Percentiles rank a stretch among this genome's conserved stretches.
phyloP scores from a whole-genome alignment of 2,329 filamentous ascomycete species.

The Rasamsonia emersonii region DNA sequence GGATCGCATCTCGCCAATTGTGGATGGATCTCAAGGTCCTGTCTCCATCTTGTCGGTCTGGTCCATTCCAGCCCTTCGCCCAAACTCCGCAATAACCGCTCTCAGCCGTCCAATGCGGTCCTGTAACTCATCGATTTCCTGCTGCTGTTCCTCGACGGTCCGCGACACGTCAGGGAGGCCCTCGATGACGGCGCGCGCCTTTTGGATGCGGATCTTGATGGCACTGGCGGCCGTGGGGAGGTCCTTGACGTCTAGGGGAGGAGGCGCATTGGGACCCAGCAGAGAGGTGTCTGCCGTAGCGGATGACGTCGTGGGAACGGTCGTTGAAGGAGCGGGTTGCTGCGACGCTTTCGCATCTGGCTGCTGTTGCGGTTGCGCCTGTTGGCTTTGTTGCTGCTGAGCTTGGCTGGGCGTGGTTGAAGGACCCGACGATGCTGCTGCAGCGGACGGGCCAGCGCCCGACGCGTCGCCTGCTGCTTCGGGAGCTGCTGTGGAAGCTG shows the following conservation, averaged over 20 bases:
- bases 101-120: conserved; percentile 30
- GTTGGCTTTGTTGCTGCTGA: conserved; percentile 16
- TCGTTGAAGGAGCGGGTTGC: no score
- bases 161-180: conserved; percentile 37
- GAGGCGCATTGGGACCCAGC: conserved; percentile 19
- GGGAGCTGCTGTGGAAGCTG: no score
- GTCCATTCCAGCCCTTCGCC: conserved; percentile 18
- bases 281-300: conserved; percentile 18
- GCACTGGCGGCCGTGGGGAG: conserved; percentile 68
- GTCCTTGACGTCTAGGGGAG: conserved; percentile 60
- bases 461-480: conserved; percentile 18
- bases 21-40: conserved; percentile 18
- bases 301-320: conserved; percentile 14
- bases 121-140: conserved; percentile 35
- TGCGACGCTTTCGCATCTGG: no score
- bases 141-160: conserved; percentile 35
- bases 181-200: conserved; percentile 51
- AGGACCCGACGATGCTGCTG: conserved; percentile 8
- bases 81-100: conserved; percentile 34
- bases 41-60: not conserved
- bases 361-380: conserved; percentile 20
- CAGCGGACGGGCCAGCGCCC: conserved; percentile 12
- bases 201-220: conserved; percentile 75
- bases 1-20: no score
- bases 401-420: conserved; percentile 9